Base-by-base conservation (phyloP, 805 yeast genomes). In the Saitoella complicata region DNA sequence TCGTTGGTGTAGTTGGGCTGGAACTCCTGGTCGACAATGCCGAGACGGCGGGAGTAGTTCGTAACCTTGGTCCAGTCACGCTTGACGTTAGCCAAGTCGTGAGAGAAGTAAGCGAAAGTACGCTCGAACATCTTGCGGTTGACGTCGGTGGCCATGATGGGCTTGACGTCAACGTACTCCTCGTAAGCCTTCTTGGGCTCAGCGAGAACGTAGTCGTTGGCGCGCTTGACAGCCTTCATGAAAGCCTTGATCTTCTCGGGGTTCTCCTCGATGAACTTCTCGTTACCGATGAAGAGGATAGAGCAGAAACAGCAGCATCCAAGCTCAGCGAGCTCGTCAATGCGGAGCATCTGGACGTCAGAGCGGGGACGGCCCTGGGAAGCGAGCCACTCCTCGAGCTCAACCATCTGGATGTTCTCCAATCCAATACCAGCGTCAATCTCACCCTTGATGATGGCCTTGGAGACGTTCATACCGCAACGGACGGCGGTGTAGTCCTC, bases 281-380 rank as follows among this genome's bases (percentile, higher is more conserved):
- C 77, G 55, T 72, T 72, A 51, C 63, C 65, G 51, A 72, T 72
- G 66, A 70, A 71, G 53, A 72, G 62, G 47, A 72, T 68, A 39
- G 76, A 68, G 52, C 77, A 72, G 69, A 72, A 72, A 52, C 77
- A 72, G 55, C 77, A 72, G 56, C 77, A 72, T 10, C 77, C 77
- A 45, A 72, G 61, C 49, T 72, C 73, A 21, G 77, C 77, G 52
- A 72, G 60, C 51, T 65, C 62, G 54, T 72, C 77, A 52, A 72
- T 72, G 61, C 77, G 65, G 53, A 72, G 59, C 77, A 72, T 72
- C 53, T 70, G 67, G 45, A 71, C 76, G 38, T 69, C 75, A 40
- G 59, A 54, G 34, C 60, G 56, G 32, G 68, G 66, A 53, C 68
- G 63, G 12, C 73, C 73, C 48, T 65, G 59, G 29, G 56, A 46